Base-by-base conservation (phyloP, 805 yeast genomes). In the Cyberlindnera mrakii region DNA sequence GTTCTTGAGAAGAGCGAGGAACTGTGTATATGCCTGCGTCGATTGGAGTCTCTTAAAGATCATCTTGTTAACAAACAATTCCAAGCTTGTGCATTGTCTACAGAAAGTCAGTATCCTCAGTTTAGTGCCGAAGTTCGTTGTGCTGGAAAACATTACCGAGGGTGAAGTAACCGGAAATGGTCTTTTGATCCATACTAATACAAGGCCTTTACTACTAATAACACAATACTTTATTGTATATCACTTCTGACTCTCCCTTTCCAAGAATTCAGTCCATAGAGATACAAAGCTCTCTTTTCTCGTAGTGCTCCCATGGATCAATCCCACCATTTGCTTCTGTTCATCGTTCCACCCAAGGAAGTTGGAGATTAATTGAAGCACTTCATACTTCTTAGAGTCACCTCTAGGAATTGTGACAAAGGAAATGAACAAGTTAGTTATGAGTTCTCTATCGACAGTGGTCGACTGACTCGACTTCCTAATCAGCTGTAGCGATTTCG, bases 361-460 rank as follows among this genome's bases (percentile, higher is more conserved):
- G 46, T 86, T 85, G 10, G 96, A 76, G 34, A 93, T 83, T 46
- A 93, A 73, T 58, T 79, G 85, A 39, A 93, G 71, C 4, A 93
- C 96, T 70, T 93, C 98, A 59, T 85, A 93, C 63, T 93, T 89
- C 65, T 90, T 91, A 8, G 96, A 76, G 60, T 93, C 99, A 2
- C 93, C 96, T 47, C 99, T 71, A 6, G 96, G 96, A 27, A 91
- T 70, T 30, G 83, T 82, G 15, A 93, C 74, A 64, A 90, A 93
- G 43, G 93, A 86, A 15, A 93, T 74, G 40, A 93, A 67, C 47
- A 93, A 70, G 60, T 93, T 93, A 3, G 96, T 83, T 5, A 93
- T 79, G 47, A 93, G 75, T 60, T 90, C 96, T 58, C 84, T 82
- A 61, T 91, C 98, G 2, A 91, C 88, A 8, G 82, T 74, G 39